These are phyloP conservation scores for Geotrichum candidum DNA, from an alignment of 1,139 yeast genomes.

Conservation along the genomic window DNA sequence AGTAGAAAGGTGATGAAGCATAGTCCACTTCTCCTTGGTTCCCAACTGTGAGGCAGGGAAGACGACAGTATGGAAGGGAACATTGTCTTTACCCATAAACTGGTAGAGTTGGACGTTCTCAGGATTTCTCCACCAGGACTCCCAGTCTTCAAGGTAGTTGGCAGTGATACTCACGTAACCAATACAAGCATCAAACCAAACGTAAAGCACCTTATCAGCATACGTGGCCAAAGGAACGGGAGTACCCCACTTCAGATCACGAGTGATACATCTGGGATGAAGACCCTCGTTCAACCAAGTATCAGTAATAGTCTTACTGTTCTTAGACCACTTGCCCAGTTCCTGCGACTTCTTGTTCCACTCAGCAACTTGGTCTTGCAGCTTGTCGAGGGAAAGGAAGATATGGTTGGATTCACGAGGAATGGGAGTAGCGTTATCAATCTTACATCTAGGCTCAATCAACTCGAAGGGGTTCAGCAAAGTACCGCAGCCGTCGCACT, in stretches of 20 bases:
- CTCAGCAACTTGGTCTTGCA: conserved; percentile 63
- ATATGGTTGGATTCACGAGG: conserved; percentile 80
- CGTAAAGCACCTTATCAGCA: conserved; percentile 86
- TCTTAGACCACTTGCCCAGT: conserved; percentile 86
- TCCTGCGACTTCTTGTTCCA: conserved; percentile 69
- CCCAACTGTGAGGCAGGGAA: conserved; percentile 93
- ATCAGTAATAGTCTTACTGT: conserved; percentile 78
- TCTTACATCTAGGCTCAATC: conserved; percentile 89
- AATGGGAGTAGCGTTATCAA: conserved; percentile 76
- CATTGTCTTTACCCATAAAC: conserved; percentile 99
- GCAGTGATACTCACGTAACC: conserved; percentile 97
- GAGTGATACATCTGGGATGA: conserved; percentile 90
- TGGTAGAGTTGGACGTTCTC: conserved; percentile 81
- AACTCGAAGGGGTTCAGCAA: conserved; percentile 88
- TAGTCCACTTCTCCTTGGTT: conserved; percentile 84
- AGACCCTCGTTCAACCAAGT: conserved; percentile 94
- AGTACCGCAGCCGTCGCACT: conserved; percentile 93
- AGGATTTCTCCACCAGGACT: conserved; percentile 91
- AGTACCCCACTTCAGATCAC: conserved; percentile 97
- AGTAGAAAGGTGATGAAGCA: conserved; percentile 82
- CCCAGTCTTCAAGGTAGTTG: conserved; percentile 75
- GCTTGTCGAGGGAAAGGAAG: conserved; percentile 73
- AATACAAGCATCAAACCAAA: conserved; percentile 98
- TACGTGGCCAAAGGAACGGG: conserved; percentile 82
- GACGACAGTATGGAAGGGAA: conserved; percentile 96